Base-by-base conservation (phyloP, 1,139 yeast species). In the Geotrichum citri-aurantii region DNA sequence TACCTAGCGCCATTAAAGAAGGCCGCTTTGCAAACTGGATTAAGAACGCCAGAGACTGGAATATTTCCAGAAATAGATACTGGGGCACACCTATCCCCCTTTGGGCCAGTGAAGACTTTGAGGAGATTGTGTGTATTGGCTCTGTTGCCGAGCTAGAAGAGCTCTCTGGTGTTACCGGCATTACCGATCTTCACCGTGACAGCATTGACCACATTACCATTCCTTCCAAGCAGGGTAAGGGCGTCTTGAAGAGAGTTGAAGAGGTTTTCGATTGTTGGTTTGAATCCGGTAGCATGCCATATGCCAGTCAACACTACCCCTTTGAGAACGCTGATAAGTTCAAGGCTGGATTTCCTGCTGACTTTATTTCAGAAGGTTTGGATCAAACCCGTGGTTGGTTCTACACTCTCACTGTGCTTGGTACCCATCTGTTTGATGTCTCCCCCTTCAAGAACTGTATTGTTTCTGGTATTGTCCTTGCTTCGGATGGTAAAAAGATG, bases 311-410 rank as follows among this genome's bases (percentile, higher is more conserved):
- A 72, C 99, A 95, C 75, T 95, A 92, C 72, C 99, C 99, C 66
- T 93, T 93, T 73, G 98, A 92, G 76, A 82, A 83, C 71, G 76
- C 83, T 70, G 90, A 87, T 21, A 74, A 75, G 59, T 92, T 93
- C 77, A 70, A 79, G 57, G 73, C 81, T 61, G 82, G 88, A 56
- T 93, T 88, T 84, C 99, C 99, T 57, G 99, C 97, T 48, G 93
- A 95, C 75, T 93, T 93, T 75, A 95, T 93, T 68, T 87, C 97
- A 62, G 99, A 93, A 79, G 99, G 99, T 77, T 83, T 93, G 68
- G 99, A 93, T 78, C 99, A 93, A 79, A 93, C 99, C 57, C 89
- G 99, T 83, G 99, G 99, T 72, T 93, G 99, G 99, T 95, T 95
- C 78, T 95, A 95, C 76, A 93, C 99, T 55, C 81, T 95, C 73